These are phyloP conservation scores for Zelonia costaricensis DNA, from an alignment of 208 protist genomes.

Conservation along the genomic window DNA sequence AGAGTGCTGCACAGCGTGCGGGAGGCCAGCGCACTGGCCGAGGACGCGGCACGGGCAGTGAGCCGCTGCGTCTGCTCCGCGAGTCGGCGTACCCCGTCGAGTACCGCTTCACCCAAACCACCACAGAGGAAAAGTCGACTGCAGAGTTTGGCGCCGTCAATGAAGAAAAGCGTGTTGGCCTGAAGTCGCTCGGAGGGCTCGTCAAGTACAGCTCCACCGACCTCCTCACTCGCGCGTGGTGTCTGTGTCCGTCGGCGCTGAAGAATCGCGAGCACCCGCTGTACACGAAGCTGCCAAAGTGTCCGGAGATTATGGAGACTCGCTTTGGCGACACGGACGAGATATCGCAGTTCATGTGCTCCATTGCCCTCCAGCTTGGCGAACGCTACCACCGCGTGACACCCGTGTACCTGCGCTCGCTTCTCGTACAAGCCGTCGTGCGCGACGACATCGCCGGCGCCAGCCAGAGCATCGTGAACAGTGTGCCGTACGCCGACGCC, in stretches of 20 bases:
- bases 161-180: constrained; percentile 26
- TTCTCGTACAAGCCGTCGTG: constrained; percentile 34
- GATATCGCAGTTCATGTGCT: constrained; percentile 41
- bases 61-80: constrained; percentile 22
- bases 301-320: constrained; percentile 34
- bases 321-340: constrained; percentile 29
- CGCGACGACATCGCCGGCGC: constrained; percentile 26
- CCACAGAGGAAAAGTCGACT: constrained; percentile 3
- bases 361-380: constrained; percentile 27
- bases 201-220: constrained; percentile 39
- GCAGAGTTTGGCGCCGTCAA: constrained; percentile 16
- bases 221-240: constrained; percentile 29
- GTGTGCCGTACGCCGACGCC: constrained; percentile 19
- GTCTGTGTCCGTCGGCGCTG: constrained; percentile 20
- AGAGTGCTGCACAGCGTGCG: constrained; percentile 8
- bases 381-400: constrained; percentile 32
- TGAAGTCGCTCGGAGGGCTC: constrained; percentile 30
- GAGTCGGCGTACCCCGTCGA: constrained; percentile 28
- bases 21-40: constrained; percentile 6
- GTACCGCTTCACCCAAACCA: constrained; percentile 24
- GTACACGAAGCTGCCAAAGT: constrained; percentile 35
- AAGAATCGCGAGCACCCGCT: constrained; percentile 27
- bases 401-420: constrained; percentile 30
- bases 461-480: constrained; percentile 10
- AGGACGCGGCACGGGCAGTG: constrained; percentile 1